A percentile compares a stretch with the other conserved stretches of the same genome.
These are phyloP conservation scores for Chenopodium berlandieri DNA, from an alignment of 148 eudicot species.

Conservation along the genomic window DNA sequence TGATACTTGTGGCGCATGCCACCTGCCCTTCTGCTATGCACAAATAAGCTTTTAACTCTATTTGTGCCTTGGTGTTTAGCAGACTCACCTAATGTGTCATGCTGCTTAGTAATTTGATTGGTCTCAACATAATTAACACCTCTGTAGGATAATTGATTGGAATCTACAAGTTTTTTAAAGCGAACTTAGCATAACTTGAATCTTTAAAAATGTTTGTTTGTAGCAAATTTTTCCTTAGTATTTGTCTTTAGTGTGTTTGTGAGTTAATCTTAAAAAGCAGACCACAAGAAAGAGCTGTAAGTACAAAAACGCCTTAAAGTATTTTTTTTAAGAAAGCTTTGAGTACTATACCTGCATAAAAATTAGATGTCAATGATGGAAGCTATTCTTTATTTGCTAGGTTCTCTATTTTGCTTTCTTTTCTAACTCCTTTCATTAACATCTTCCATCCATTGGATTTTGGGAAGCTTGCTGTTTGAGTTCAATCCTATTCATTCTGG, in stretches of 20 bases:
- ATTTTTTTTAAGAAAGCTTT: background rate
- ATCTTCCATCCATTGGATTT: background rate
- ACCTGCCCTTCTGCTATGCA: background rate
- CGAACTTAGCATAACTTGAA: background rate
- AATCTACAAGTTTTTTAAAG: background rate
- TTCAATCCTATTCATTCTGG: background rate
- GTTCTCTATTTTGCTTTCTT: background rate
- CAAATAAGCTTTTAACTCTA: background rate
- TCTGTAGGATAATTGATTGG: background rate
- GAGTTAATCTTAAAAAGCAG: background rate
- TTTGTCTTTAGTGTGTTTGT: background rate
- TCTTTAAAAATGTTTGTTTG: background rate
- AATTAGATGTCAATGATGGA: background rate
- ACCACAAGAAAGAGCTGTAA: background rate
- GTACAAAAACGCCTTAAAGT: background rate
- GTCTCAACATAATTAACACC: background rate
- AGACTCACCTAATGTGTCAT: background rate
- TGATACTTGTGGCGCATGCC: too few species aligned
- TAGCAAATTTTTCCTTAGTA: background rate
- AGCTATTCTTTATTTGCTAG: background rate
- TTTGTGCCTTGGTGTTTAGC: background rate
- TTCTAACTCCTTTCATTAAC: background rate
- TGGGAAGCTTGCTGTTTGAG: background rate
- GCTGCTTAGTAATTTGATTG: background rate
- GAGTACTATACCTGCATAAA: background rate